These are phyloP conservation scores for Micractinium conductrix DNA, from an alignment of 139 green algal genomes.

Conservation along the genomic window DNA sequence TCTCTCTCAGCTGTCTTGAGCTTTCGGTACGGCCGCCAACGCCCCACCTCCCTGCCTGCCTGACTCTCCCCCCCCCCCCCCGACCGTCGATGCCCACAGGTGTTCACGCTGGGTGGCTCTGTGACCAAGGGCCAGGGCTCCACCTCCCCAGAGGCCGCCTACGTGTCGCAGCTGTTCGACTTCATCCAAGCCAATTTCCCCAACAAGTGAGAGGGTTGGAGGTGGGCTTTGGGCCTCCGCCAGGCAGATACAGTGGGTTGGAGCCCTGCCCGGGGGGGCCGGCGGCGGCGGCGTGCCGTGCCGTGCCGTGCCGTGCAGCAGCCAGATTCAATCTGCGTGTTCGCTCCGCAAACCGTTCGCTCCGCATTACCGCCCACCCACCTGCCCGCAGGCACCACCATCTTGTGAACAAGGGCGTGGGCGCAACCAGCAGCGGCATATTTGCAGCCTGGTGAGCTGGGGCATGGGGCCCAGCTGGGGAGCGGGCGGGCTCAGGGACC, in stretches of 20 bases:
- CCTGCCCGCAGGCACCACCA: slow-evolving; percentile 17
- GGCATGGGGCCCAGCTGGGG: too few species aligned
- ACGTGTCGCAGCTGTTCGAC: slow-evolving; percentile 19
- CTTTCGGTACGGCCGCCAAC: too few species aligned
- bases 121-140: slow-evolving; percentile 6
- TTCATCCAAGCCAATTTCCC: slow-evolving; percentile 12
- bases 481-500: too few species aligned
- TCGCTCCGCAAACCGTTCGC: background rate
- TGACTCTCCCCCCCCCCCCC: too few species aligned
- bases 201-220: background rate
- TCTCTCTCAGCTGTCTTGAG: too few species aligned
- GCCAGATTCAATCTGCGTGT: background rate
- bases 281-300: background rate
- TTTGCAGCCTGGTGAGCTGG: slow-evolving; percentile 37
- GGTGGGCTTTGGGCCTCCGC: background rate
- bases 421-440: slow-evolving; percentile 32
- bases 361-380: background rate
- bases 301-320: background rate
- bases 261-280: too few species aligned
- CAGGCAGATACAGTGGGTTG: background rate
- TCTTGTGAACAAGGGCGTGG: slow-evolving; percentile 26
- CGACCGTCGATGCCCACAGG: too few species aligned
- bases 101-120: background rate
- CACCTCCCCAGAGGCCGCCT: background rate
- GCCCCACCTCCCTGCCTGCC: too few species aligned